Base-by-base conservation (phyloP, 2,329 filamentous ascomycete genomes). In the Penicillium decumbens region DNA sequence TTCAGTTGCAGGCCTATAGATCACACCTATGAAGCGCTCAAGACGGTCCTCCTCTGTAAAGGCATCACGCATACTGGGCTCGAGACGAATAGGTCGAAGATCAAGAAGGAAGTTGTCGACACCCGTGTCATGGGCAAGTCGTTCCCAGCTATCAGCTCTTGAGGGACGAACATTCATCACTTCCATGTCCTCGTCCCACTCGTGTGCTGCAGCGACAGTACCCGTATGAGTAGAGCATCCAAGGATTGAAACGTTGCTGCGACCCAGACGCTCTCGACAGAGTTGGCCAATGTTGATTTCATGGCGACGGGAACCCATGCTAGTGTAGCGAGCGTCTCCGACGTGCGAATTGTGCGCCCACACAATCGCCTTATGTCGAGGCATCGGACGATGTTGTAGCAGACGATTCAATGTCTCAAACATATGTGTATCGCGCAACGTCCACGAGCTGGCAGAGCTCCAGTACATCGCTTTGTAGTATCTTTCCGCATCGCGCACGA, bases 281-380 rank as follows among this genome's bases (percentile, higher is more conserved):
- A 80, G 61, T 60, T 80, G 77, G 0, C 77, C 77, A n/a, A 80
- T 66, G 53, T 79, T 80, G 41, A 78, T 59, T 59, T 79, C 75
- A 6, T 70, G 70, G 15, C 68, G 63, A 3, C 65, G 59, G 29
- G 59, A 64, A 8, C 75, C 73, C 76, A 78, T 78, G 47, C 71
- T 73, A 5, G 76, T 79, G 29, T 70, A 73, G 13, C 77, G 69
- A n/a, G 77, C 77, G 55, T 80, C 77, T n/a, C 77, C 77, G 9
- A 78, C 61, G 43, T 80, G 77, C 43, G 72, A 76, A 50, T 78
- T 79, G 54, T 79, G 77, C 24, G 77, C 77, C 77, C 77, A 81
- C 9, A 80, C 73, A 4, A 80, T 70, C 0, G 74, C 76, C 50
- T 78, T 79, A 9, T 59, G 44, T 23, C 64, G 64, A 1, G 65